phyloP scores from a whole-genome alignment of 148 eudicot genomes.

The Silene uniflora region DNA sequence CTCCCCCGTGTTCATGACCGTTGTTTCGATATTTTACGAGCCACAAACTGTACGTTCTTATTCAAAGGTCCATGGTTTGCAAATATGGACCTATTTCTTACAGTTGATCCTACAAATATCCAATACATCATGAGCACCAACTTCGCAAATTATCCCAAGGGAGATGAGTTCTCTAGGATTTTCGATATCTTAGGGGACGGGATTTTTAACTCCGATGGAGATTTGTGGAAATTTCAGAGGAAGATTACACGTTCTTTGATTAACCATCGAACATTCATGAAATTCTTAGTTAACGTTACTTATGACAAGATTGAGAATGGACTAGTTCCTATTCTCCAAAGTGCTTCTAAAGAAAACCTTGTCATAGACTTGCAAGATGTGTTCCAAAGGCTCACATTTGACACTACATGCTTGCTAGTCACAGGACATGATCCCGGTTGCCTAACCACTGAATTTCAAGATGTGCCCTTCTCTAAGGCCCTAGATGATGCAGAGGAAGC shows the following conservation, averaged over 20 bases:
- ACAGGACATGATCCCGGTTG: constrained; percentile 34
- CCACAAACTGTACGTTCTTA: constrained; percentile 16
- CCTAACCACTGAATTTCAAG: constrained; percentile 23
- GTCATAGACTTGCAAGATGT: constrained; percentile 39
- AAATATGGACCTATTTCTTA: constrained; percentile 29
- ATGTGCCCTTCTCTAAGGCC: constrained; percentile 31
- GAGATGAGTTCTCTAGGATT: constrained; percentile 25
- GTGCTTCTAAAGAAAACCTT: constrained; percentile 21
- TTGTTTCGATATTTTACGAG: constrained; percentile 18
- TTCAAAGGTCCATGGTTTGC: constrained; percentile 34
- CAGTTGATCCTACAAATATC: constrained; percentile 28
- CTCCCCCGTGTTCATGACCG: constrained; percentile 24
- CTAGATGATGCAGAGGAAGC: constrained; percentile 37
- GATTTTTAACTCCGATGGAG: constrained; percentile 31
- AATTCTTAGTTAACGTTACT: constrained; percentile 25
- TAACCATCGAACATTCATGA: constrained; percentile 25
- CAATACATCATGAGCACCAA: constrained; percentile 34
- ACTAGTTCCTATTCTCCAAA: constrained; percentile 29
- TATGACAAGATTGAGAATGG: constrained; percentile 28
- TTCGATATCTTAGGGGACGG: constrained; percentile 34
- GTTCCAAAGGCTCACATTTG: constrained; percentile 36
- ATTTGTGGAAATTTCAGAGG: constrained; percentile 31
- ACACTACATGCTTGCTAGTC: constrained; percentile 30
- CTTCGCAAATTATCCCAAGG: constrained; percentile 32
- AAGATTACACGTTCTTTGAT: constrained; percentile 22